phyloP scores from a whole-genome alignment of 1,284 basidiomycete species.

The Moesziomyces aphidis region DNA sequence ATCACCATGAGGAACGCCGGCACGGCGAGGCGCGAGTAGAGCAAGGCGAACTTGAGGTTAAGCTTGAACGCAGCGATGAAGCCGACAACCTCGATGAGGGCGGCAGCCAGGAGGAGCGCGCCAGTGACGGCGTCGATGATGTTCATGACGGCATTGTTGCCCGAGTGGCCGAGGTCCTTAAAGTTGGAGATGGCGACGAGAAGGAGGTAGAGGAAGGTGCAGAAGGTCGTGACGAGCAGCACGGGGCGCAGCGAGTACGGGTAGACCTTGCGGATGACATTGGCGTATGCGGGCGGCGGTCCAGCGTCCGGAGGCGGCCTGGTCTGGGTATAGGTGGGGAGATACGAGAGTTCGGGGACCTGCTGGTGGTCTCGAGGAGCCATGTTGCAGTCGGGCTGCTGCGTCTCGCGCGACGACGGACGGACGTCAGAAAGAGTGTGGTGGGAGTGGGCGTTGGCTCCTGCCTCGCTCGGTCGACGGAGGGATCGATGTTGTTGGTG shows the following conservation, averaged over 20 bases:
- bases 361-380: constrained; percentile 22
- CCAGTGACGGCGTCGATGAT: constrained; percentile 48
- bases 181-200: constrained; percentile 48
- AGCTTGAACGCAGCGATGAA: constrained; percentile 45
- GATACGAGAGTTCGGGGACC: constrained; percentile 38
- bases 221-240: constrained; percentile 54
- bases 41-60: constrained; percentile 33
- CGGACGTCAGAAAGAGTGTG: no score
- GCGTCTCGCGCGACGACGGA: not conserved
- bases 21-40: constrained; percentile 37
- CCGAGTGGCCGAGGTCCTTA: constrained; percentile 19
- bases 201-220: constrained; percentile 55
- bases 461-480: no score
- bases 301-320: constrained; percentile 47
- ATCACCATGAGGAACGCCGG: constrained; percentile 42
- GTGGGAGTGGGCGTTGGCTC: no score
- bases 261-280: constrained; percentile 49
- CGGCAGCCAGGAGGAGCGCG: constrained; percentile 42
- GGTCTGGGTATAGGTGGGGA: constrained; percentile 42
- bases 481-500: no score
- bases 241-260: constrained; percentile 57
- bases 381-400: constrained; percentile 17
- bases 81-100: constrained; percentile 49
- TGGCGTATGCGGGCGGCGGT: constrained; percentile 49
- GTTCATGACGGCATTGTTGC: constrained; percentile 50